These are phyloP conservation scores for Fusarium torulosum DNA, from an alignment of 2,329 filamentous ascomycete genomes.

Conservation along the genomic window DNA sequence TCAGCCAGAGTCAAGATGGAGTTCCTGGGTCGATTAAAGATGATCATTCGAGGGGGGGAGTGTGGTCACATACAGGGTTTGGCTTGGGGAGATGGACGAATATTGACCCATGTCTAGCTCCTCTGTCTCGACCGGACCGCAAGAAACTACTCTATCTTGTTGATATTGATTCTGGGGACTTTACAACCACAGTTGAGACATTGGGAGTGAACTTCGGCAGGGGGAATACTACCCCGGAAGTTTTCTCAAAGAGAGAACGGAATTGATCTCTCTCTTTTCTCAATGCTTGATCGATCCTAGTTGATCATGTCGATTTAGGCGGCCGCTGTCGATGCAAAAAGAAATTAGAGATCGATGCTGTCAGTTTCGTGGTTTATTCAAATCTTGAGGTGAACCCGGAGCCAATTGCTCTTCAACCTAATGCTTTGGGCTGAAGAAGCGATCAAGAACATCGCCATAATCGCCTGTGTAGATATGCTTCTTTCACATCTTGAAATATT, in stretches of 20 bases:
- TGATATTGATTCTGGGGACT: constrained; percentile 39
- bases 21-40: constrained; percentile 42
- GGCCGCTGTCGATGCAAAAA: constrained; percentile 10
- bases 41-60: constrained; percentile 48
- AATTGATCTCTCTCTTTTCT: constrained; percentile 27
- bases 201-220: constrained; percentile 34
- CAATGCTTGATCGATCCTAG: constrained; percentile 24
- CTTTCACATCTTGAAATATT: constrained; percentile 34
- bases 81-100: constrained; percentile 31
- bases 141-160: constrained; percentile 39
- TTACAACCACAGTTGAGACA: constrained; percentile 44
- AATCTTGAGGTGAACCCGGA: neutral
- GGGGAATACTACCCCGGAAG: constrained; percentile 25
- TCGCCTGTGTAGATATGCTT: constrained; percentile 32
- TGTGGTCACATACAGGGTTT: constrained; percentile 40
- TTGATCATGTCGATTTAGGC: constrained; percentile 20
- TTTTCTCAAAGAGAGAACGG: constrained; percentile 20
- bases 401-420: neutral
- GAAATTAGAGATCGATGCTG: constrained; percentile 5
- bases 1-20: constrained; percentile 41
- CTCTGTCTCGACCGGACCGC: constrained; percentile 29
- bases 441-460: constrained; percentile 3
- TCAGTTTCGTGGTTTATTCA: neutral
- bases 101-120: constrained; percentile 43
- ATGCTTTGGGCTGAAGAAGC: constrained; percentile 9